Evolutionary conservation across 2,329 filamentous ascomycete species (phyloP).

Genomic region (Phialophora verrucosa): DNA sequence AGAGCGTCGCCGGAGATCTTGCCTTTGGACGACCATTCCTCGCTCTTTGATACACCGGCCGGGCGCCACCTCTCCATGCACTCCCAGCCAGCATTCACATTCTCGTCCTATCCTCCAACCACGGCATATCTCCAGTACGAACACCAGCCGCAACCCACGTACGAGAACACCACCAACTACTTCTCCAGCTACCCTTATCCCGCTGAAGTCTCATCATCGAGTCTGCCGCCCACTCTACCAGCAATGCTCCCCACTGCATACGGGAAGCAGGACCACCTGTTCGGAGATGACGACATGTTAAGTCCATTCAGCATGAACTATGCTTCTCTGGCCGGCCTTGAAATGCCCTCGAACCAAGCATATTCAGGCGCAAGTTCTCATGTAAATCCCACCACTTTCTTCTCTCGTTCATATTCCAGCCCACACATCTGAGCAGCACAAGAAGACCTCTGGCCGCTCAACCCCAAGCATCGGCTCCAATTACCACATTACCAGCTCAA

Average conservation of each 20-base stretch:
- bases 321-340: conserved; percentile 63
- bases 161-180: conserved; percentile 44
- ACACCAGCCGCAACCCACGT: conserved; percentile 40
- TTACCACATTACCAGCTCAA: conserved; percentile 32
- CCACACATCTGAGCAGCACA: conserved; percentile 33
- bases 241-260: conserved; percentile 49
- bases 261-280: conserved; percentile 59
- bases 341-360: conserved; percentile 51
- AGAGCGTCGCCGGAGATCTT: conserved; percentile 37
- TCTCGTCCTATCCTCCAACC: conserved; percentile 35
- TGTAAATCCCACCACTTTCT: conserved; percentile 49
- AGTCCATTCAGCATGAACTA: conserved; percentile 67
- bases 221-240: conserved; percentile 52
- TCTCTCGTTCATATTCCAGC: conserved; percentile 36
- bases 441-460: conserved; percentile 23
- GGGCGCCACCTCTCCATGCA: conserved; percentile 32
- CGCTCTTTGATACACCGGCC: conserved; percentile 33
- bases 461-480: conserved; percentile 17
- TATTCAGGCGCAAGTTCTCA: conserved; percentile 48
- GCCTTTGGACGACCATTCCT: conserved; percentile 37
- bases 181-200: conserved; percentile 46
- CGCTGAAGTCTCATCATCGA: conserved; percentile 48
- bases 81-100: conserved; percentile 35
- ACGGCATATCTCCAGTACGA: conserved; percentile 38
- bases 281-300: conserved; percentile 61